These are phyloP conservation scores for Filosporella fistucella DNA, from an alignment of 495 filamentous ascomycete genomes.

Conservation along the genomic window DNA sequence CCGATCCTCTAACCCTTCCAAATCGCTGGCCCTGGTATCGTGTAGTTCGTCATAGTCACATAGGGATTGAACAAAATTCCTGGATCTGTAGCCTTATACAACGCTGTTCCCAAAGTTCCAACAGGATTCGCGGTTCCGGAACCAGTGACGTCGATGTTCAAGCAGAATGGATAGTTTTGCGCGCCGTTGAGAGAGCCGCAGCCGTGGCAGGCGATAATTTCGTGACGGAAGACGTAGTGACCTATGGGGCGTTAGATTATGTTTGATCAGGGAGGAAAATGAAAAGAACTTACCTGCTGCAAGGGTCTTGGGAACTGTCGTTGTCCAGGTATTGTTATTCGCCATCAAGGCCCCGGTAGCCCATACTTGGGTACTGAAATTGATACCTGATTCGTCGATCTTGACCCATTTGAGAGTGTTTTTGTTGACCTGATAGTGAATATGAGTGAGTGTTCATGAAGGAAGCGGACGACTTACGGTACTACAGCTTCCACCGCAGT, in stretches of 20 bases:
- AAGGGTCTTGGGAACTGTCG: constrained; percentile 62
- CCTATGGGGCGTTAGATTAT: too few species aligned
- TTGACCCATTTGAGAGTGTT: constrained; percentile 66
- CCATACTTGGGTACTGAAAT: constrained; percentile 49
- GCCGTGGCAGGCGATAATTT: constrained; percentile 78
- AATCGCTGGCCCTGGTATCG: constrained; percentile 48
- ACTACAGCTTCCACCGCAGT: constrained; percentile 61
- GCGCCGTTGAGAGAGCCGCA: constrained; percentile 60
- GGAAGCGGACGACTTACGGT: too few species aligned
- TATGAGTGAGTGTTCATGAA: too few species aligned
- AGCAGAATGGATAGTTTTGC: constrained; percentile 72
- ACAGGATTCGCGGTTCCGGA: constrained; percentile 51
- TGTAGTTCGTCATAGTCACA: constrained; percentile 39
- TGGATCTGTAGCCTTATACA: constrained; percentile 57
- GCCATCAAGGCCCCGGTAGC: constrained; percentile 59
- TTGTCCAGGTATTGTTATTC: constrained; percentile 64
- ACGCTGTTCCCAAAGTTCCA: constrained; percentile 54
- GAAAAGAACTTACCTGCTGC: constrained; percentile 61
- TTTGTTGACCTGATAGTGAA: constrained; percentile 64
- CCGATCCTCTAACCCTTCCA: too few species aligned
- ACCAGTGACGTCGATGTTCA: constrained; percentile 70
- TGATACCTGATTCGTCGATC: constrained; percentile 62
- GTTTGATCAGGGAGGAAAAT: too few species aligned
- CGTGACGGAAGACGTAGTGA: constrained; percentile 78
- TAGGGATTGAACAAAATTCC: constrained; percentile 69